Conservation (phyloP, 108 stramenopile species). For the Cyclotella sp. region DNA sequence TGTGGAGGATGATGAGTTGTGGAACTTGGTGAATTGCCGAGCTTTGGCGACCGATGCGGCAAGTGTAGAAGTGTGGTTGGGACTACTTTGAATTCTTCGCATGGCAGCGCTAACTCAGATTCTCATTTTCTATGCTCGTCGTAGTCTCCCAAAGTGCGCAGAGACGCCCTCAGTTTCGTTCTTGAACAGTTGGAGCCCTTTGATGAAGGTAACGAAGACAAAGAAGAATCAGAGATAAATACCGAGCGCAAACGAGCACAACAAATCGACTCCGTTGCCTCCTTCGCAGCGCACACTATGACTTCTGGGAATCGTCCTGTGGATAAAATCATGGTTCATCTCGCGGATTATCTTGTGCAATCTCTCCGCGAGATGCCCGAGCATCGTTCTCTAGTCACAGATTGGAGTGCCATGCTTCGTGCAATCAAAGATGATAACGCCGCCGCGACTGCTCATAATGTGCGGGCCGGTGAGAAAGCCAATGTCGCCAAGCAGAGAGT, state of each 20-base stretch:
- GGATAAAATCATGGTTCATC: constrained; percentile 68
- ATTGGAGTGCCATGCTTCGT: constrained; percentile 81
- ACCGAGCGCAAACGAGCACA: constrained; percentile 58
- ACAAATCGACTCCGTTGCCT: constrained; percentile 65
- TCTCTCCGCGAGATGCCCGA: constrained; percentile 78
- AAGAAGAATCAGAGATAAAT: constrained; percentile 33
- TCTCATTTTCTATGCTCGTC: neutral
- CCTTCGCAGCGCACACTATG: constrained; percentile 67
- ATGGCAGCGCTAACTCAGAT: neutral
- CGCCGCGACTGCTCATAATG: constrained; percentile 36
- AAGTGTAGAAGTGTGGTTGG: constrained; percentile 1
- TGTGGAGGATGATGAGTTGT: constrained; percentile 71
- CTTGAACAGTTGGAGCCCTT: constrained; percentile 89
- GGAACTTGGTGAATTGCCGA: constrained; percentile 80
- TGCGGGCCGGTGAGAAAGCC: constrained; percentile 49
- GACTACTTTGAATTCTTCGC: neutral
- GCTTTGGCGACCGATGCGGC: constrained; percentile 66
- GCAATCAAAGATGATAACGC: constrained; percentile 72
- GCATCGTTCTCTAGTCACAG: constrained; percentile 63
- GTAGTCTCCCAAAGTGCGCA: constrained; percentile 59
- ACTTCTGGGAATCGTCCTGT: constrained; percentile 68
- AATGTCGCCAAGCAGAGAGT: constrained; percentile 78
- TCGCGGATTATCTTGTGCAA: constrained; percentile 73
- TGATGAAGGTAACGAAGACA: constrained; percentile 64
- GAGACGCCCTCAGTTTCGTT: constrained; percentile 80